Evolutionary conservation across 306 rosid genomes (phyloP).

Genomic region (Potentilla sterilis): DNA sequence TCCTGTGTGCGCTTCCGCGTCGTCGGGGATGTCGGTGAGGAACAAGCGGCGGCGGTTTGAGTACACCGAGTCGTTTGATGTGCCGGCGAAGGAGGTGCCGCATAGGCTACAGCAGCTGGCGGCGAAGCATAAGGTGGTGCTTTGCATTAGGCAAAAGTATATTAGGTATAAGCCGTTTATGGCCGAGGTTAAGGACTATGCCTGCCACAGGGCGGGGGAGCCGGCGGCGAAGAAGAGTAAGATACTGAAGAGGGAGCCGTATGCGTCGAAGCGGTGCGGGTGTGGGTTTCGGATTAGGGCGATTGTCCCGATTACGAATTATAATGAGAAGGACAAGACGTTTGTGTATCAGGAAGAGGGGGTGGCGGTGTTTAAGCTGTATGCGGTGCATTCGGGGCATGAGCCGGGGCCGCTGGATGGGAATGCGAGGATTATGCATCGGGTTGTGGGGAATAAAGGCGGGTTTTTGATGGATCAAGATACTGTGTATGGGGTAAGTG

Average conservation of each 20-base stretch:
- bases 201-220: conserved; percentile 96
- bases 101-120: conserved; percentile 78
- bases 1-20: conserved; percentile 55
- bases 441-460: conserved; percentile 92
- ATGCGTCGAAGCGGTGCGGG: conserved; percentile 93
- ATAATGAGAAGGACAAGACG: conserved; percentile 94
- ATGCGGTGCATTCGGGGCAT: conserved; percentile 98
- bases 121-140: conserved; percentile 89
- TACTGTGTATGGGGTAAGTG: conserved; percentile 80
- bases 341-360: conserved; percentile 98
- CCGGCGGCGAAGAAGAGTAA: conserved; percentile 78
- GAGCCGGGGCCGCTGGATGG: conserved; percentile 99
- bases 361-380: conserved; percentile 77
- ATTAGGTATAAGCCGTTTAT: conserved; percentile 97
- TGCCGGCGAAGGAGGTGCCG: conserved; percentile 93
- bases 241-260: conserved; percentile 91
- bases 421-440: conserved; percentile 95
- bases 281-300: conserved; percentile 99
- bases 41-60: conserved; percentile 83
- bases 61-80: conserved; percentile 86
- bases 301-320: conserved; percentile 91
- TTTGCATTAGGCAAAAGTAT: conserved; percentile 95
- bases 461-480: conserved; percentile 82
- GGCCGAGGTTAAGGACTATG: conserved; percentile 99
- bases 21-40: conserved; percentile 46